Evolutionary conservation across 306 rosid genomes (phyloP).

Genomic region (Pachyrhizus erosus): DNA sequence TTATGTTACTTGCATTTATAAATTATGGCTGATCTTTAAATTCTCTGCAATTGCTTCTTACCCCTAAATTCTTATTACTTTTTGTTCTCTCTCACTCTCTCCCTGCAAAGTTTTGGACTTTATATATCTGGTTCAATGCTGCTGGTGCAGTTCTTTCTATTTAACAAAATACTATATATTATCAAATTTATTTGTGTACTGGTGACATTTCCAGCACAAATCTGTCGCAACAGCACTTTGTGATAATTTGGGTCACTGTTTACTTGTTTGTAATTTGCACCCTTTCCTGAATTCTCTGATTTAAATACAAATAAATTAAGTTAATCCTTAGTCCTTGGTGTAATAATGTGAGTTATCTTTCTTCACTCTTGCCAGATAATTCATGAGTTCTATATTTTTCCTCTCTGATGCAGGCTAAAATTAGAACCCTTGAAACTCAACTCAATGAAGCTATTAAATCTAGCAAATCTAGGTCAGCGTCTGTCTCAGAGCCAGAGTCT

Average conservation of each 20-base stretch:
- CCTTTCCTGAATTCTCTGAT: conserved; percentile 14
- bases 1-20: background rate
- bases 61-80: background rate
- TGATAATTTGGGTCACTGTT: conserved; percentile 6
- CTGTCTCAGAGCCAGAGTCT: conserved; percentile 58
- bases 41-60: background rate
- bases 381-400: conserved; percentile 25
- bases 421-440: conserved; percentile 71
- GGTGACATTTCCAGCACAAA: conserved; percentile 14
- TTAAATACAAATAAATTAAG: conserved; percentile 16
- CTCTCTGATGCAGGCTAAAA: conserved; percentile 63
- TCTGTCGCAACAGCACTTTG: conserved; percentile 15
- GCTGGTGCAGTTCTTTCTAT: conserved; percentile 29
- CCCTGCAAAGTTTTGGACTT: conserved; percentile 10
- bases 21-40: background rate
- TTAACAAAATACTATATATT: conserved; percentile 3
- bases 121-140: background rate
- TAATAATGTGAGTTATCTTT: conserved; percentile 9
- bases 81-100: conserved; percentile 9
- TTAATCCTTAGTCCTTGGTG: conserved; percentile 25
- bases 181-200: conserved; percentile 22
- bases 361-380: conserved; percentile 32
- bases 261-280: conserved; percentile 6
- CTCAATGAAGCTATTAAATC: conserved; percentile 64
- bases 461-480: conserved; percentile 49